phyloP scores from a whole-genome alignment of 495 filamentous ascomycete species.

The Penicillium bovifimosum region DNA sequence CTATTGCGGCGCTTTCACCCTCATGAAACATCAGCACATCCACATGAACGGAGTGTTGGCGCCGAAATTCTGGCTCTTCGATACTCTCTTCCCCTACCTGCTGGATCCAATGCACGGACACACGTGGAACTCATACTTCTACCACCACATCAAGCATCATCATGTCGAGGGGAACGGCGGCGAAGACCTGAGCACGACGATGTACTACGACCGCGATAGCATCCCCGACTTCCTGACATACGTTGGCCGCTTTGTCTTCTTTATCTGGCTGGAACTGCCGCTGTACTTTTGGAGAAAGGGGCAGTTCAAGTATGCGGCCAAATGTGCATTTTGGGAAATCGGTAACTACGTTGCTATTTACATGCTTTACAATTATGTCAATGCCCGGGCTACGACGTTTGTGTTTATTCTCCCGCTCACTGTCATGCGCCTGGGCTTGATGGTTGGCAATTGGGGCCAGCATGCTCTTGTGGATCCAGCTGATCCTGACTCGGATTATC shows the following conservation, averaged over 20 bases:
- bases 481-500: conserved; percentile 63
- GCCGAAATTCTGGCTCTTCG: conserved; percentile 45
- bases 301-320: conserved; percentile 45
- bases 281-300: conserved; percentile 61
- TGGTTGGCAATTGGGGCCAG: conserved; percentile 74
- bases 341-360: conserved; percentile 46
- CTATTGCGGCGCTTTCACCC: conserved; percentile 66
- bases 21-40: conserved; percentile 81
- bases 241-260: conserved; percentile 62
- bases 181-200: conserved; percentile 66
- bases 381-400: conserved; percentile 50
- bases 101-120: conserved; percentile 72
- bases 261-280: conserved; percentile 70
- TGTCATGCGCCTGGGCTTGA: conserved; percentile 56
- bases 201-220: conserved; percentile 70
- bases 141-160: conserved; percentile 81
- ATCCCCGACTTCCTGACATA: conserved; percentile 60
- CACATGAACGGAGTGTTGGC: conserved; percentile 67
- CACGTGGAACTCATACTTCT: conserved; percentile 79
- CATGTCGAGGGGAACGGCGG: conserved; percentile 79
- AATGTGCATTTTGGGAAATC: conserved; percentile 52
- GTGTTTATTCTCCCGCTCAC: conserved; percentile 56
- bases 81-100: conserved; percentile 64
- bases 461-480: conserved; percentile 66
- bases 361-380: conserved; percentile 40